Evolutionary conservation across 495 filamentous ascomycete species (phyloP).

Genomic region (Aspergillus hancockii): DNA sequence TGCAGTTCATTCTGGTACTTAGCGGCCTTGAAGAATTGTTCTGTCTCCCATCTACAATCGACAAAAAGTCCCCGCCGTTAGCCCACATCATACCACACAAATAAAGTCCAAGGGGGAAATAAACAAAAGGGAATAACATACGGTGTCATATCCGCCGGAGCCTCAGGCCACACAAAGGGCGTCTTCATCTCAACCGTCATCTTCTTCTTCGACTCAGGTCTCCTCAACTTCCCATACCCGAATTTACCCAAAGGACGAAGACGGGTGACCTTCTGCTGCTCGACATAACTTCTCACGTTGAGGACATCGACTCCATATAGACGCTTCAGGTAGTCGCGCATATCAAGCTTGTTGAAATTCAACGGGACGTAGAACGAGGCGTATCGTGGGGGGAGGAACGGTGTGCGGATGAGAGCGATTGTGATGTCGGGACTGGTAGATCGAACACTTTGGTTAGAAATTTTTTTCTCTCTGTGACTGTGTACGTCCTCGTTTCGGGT

Average conservation of each 20-base stretch:
- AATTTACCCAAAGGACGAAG: constrained; percentile 38
- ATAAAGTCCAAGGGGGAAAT: not conserved
- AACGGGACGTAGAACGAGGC: constrained; percentile 85
- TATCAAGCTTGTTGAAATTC: constrained; percentile 85
- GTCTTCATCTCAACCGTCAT: constrained; percentile 85
- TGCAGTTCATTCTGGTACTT: constrained; percentile 33
- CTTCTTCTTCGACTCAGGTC: constrained; percentile 73
- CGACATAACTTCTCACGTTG: constrained; percentile 76
- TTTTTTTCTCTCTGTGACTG: constrained; percentile 2
- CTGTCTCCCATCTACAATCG: constrained; percentile 52
- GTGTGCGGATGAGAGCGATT: constrained; percentile 71
- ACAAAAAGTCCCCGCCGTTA: not conserved
- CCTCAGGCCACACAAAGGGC: constrained; percentile 83
- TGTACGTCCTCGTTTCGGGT: not conserved
- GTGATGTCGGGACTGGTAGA: constrained; percentile 72
- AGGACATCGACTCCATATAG: constrained; percentile 67
- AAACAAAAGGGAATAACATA: constrained; percentile 40
- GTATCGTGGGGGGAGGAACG: constrained; percentile 69
- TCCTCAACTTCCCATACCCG: constrained; percentile 44
- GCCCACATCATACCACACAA: not conserved
- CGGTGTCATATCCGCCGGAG: constrained; percentile 55
- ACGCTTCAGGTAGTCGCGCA: constrained; percentile 84
- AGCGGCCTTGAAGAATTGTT: constrained; percentile 37
- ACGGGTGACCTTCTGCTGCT: constrained; percentile 61
- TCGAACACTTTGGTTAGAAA: constrained; percentile 4